Base-by-base conservation (phyloP, 768 basidiomycete species). In the Amanita jacksonii region DNA sequence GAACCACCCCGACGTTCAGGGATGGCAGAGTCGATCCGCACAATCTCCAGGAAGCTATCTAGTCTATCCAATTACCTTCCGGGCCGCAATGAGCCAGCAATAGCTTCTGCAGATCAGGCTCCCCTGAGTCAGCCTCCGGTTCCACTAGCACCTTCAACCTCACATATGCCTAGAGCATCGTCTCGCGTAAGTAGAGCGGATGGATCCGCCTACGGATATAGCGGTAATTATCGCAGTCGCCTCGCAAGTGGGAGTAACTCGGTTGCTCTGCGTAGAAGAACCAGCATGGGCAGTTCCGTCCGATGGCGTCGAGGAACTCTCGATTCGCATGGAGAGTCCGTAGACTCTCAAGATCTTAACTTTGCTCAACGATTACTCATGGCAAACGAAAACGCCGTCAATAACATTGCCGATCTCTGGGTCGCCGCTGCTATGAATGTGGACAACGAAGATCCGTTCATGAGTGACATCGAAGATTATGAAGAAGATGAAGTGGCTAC, bases 341-440 rank as follows among this genome's bases (percentile, higher is more conserved):
- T 51, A 20, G 66, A 66, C 42, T 56, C 53, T 0, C 53, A 68
- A 25, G 83, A 84, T 51, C 71, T 90, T 40, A 90, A 87, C 54
- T 90, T 97, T 51, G 84, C 93, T 0, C 88, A 94, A 58, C 74
- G 89, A 47, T 57, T 94, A 18, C 64, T 94, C 34, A 79, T 93
- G 68, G 94, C 94, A 15, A 96, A 96, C 61, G 92, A 96, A 62
- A 86, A 90, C 52, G 85, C 89, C 9, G 91, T 92, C 4, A 93
- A 89, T 45, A 90, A 84, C 52, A 87, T 99, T 55, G 88, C 91
- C 18, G 94, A 97, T 62, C 68, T 99, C 16, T 99, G 96, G 96
- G 89, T 98, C 41, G 90, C 91, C 4, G 86, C 93, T 15, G 96
- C 94, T 5, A 89, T 94, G 66, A 96, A 94, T 48, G 89, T 83